These are phyloP conservation scores for Cyclocybe aegerita DNA, from an alignment of 768 basidiomycete species.

Conservation along the genomic window DNA sequence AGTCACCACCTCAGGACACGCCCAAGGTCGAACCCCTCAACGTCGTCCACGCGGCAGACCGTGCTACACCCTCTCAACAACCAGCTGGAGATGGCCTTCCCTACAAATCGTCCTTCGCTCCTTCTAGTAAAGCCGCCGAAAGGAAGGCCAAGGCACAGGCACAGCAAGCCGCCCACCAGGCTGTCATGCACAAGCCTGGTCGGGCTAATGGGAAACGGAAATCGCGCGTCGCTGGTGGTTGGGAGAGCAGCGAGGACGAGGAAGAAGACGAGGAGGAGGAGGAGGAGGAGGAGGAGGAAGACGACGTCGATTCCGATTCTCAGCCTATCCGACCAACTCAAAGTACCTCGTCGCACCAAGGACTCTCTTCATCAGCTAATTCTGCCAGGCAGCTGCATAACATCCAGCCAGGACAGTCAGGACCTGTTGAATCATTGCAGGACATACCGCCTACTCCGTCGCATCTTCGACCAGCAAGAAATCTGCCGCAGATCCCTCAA, in stretches of 20 bases:
- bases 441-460: constrained; percentile 34
- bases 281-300: constrained; percentile 68
- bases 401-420: constrained; percentile 16
- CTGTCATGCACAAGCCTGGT: constrained; percentile 75
- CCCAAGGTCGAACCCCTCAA: constrained; percentile 35
- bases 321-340: constrained; percentile 11
- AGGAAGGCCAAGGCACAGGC: constrained; percentile 83
- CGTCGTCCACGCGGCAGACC: constrained; percentile 24
- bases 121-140: constrained; percentile 80
- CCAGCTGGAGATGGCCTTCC: constrained; percentile 26
- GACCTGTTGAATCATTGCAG: constrained; percentile 21
- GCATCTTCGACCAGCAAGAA: constrained; percentile 58
- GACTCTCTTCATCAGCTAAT: constrained; percentile 8
- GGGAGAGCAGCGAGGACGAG: constrained; percentile 78
- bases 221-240: constrained; percentile 54
- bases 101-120: constrained; percentile 86
- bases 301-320: constrained; percentile 57
- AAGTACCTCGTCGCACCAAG: constrained; percentile 15
- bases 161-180: constrained; percentile 79
- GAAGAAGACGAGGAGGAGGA: constrained; percentile 89
- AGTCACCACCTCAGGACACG: constrained; percentile 13
- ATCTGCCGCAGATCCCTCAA: constrained; percentile 63
- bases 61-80: constrained; percentile 12
- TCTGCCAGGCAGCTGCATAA: constrained; percentile 26
- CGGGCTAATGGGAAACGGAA: constrained; percentile 63